Conservation (phyloP, 768 basidiomycete species). For the Leccinum arenicola region DNA sequence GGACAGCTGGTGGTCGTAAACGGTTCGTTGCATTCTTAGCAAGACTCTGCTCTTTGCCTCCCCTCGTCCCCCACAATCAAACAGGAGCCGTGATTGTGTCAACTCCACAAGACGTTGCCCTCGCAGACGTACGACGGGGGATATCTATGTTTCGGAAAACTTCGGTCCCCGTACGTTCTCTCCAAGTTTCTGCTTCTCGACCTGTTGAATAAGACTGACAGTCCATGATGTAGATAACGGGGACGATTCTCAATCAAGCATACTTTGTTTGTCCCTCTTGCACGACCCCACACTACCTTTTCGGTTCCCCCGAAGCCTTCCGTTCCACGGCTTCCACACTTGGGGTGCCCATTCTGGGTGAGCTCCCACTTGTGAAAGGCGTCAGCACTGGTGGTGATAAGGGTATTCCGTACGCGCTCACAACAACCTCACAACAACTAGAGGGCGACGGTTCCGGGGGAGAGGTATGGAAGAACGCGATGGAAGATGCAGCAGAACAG, state of each 20-base stretch:
- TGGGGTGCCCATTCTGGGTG: constrained; percentile 64
- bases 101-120: constrained; percentile 92
- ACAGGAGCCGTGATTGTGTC: constrained; percentile 91
- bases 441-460: constrained; percentile 27
- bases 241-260: constrained; percentile 85
- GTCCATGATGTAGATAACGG: constrained; percentile 60
- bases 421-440: constrained; percentile 11
- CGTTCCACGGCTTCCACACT: constrained; percentile 54
- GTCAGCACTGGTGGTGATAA: constrained; percentile 73
- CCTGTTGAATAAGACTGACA: neutral
- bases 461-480: constrained; percentile 31
- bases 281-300: constrained; percentile 57
- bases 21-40: constrained; percentile 46
- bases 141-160: constrained; percentile 92
- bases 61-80: neutral
- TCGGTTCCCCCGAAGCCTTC: constrained; percentile 70
- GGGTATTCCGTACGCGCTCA: constrained; percentile 54
- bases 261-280: constrained; percentile 80
- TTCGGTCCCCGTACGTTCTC: constrained; percentile 67
- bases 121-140: constrained; percentile 89
- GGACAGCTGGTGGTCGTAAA: constrained; percentile 84
- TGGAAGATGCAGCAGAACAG: constrained; percentile 27
- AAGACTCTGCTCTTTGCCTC: neutral
- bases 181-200: neutral
- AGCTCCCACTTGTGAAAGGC: constrained; percentile 74